Evolutionary conservation across 2,329 filamentous ascomycete species (phyloP).

Genomic region (Nemania bipapillata): DNA sequence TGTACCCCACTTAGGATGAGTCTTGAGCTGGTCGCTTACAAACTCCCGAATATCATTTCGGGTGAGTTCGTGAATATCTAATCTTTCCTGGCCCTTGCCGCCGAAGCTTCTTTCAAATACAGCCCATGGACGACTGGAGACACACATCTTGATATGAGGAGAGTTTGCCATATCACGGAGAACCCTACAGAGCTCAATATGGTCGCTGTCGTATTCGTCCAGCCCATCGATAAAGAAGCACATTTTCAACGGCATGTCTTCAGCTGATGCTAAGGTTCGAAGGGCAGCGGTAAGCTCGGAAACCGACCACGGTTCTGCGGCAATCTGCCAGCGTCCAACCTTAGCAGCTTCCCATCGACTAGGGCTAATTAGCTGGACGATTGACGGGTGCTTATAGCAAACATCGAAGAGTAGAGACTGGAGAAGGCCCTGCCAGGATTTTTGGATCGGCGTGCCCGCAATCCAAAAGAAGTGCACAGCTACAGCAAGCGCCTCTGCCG

Average conservation of each 20-base stretch:
- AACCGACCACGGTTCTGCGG: neutral
- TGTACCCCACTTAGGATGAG: neutral
- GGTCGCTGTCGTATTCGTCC: slow-evolving; percentile 21
- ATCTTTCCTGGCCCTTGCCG: neutral
- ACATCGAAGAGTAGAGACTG: slow-evolving; percentile 4
- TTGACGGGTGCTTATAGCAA: neutral
- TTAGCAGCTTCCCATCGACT: neutral
- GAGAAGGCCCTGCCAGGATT: neutral
- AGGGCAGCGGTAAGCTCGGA: neutral
- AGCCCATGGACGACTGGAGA: slow-evolving; percentile 17
- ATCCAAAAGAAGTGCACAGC: neutral
- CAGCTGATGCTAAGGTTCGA: neutral
- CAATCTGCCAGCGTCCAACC: neutral
- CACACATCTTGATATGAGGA: slow-evolving; percentile 8
- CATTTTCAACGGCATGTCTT: neutral
- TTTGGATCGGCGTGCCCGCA: neutral
- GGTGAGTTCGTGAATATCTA: slow-evolving; percentile 19
- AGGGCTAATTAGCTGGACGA: neutral
- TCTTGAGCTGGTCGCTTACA: slow-evolving; percentile 2
- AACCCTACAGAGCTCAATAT: neutral
- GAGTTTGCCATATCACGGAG: neutral
- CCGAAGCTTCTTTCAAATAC: neutral
- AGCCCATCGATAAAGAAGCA: slow-evolving; percentile 28
- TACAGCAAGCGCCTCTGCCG: neutral
- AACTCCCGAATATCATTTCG: slow-evolving; percentile 2